Conservation (phyloP, 2,329 filamentous ascomycete species). For the Chlorencoelia australis region DNA sequence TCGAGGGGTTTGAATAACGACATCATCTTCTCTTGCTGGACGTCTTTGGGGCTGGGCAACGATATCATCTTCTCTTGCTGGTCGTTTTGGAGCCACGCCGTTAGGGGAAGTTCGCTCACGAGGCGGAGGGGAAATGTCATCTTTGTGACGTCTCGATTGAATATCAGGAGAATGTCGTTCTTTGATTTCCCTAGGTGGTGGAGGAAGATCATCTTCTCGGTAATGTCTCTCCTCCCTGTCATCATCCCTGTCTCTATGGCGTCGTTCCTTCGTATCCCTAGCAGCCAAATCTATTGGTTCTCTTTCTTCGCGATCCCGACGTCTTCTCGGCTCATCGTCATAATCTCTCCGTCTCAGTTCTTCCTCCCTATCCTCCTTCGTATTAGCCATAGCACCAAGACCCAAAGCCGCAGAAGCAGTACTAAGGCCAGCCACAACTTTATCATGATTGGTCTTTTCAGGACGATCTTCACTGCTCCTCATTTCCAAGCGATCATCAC, state of each 20-base stretch:
- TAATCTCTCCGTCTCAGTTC: too few relatives aligned
- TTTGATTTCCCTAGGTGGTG: slow-evolving; percentile 9
- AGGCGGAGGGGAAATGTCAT: neutral
- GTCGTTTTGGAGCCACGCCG: slow-evolving; percentile 3
- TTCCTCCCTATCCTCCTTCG: slow-evolving; percentile 20
- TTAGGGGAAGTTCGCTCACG: slow-evolving; percentile 3
- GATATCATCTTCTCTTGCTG: slow-evolving; percentile 5
- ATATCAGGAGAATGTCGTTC: slow-evolving; percentile 1
- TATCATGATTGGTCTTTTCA: slow-evolving; percentile 22
- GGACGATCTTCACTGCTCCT: slow-evolving; percentile 18
- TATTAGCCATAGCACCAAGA: slow-evolving; percentile 23
- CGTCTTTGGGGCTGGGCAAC: neutral
- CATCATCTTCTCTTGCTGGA: slow-evolving; percentile 3
- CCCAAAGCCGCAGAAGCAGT: slow-evolving; percentile 26
- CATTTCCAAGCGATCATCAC: slow-evolving; percentile 6
- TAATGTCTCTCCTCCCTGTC: too few relatives aligned
- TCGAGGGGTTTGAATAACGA: neutral
- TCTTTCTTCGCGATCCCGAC: slow-evolving; percentile 18
- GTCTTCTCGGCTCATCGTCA: slow-evolving; percentile 13
- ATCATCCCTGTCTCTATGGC: slow-evolving; percentile 14
- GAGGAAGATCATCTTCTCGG: too few relatives aligned
- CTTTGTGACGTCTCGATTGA: too few relatives aligned
- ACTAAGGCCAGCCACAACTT: slow-evolving; percentile 23
- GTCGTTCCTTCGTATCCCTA: slow-evolving; percentile 18
- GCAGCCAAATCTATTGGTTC: slow-evolving; percentile 16